These are phyloP conservation scores for Hyaloscypha finlandica DNA, from an alignment of 495 filamentous ascomycete species.

Conservation along the genomic window DNA sequence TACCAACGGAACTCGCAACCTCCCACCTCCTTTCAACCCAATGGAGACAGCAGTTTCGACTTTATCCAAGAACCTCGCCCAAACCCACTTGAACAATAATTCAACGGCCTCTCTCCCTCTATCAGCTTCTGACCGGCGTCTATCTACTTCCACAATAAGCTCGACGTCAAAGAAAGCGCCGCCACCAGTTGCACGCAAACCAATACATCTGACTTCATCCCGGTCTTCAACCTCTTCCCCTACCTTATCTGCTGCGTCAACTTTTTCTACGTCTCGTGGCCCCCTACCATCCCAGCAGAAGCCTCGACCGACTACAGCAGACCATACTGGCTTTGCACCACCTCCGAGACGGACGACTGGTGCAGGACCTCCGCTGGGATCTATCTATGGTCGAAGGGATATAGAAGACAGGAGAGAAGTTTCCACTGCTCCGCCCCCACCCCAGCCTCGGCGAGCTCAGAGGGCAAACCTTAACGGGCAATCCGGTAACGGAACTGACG, in stretches of 20 bases:
- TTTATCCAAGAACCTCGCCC: conserved; percentile 29
- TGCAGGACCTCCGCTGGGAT: neutral
- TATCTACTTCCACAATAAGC: conserved; percentile 32
- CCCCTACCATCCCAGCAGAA: conserved; percentile 7
- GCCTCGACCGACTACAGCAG: neutral
- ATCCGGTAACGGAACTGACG: conserved; percentile 10
- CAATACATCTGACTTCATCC: conserved; percentile 48
- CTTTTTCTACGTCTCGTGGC: conserved; percentile 1
- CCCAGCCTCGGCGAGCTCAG: conserved; percentile 20
- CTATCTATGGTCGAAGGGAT: conserved; percentile 1
- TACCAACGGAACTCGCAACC: conserved; percentile 47
- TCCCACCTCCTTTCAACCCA: conserved; percentile 57
- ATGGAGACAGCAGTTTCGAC: conserved; percentile 18
- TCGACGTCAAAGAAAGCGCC: conserved; percentile 44
- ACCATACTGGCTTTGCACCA: conserved; percentile 19
- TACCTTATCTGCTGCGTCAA: conserved; percentile 13
- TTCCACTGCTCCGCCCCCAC: conserved; percentile 16
- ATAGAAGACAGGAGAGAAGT: conserved; percentile 6
- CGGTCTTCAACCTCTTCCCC: conserved; percentile 26
- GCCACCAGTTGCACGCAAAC: conserved; percentile 57
- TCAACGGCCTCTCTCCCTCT: conserved; percentile 24
- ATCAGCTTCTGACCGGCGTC: conserved; percentile 27
- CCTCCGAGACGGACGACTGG: conserved; percentile 20
- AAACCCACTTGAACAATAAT: conserved; percentile 16
- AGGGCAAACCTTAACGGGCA: neutral